Conservation (phyloP, 768 basidiomycete genomes). For the Tylopilus rubrobrunneus region DNA sequence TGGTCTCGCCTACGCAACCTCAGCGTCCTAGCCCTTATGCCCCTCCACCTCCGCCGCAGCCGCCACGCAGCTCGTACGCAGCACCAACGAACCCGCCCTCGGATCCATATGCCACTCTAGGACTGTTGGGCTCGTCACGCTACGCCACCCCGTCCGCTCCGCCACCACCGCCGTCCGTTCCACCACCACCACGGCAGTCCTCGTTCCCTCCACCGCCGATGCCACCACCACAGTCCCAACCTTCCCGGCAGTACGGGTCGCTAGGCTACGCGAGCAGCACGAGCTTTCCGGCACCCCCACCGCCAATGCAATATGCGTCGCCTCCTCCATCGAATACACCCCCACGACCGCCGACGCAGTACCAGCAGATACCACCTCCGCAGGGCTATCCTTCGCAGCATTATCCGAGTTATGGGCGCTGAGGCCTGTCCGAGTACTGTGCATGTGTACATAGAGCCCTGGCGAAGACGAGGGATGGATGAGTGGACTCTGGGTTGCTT, state of each 20-base stretch:
- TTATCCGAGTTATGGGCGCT: constrained; percentile 32
- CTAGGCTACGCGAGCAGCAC: constrained; percentile 13
- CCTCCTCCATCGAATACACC: constrained; percentile 12
- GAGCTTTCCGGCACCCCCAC: constrained; percentile 27
- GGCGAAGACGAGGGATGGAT: too few species aligned
- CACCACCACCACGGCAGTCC: constrained; percentile 22
- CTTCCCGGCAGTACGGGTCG: constrained; percentile 17
- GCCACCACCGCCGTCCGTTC: constrained; percentile 18
- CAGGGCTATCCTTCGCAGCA: constrained; percentile 27
- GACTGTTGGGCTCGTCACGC: constrained; percentile 24
- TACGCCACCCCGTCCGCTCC: constrained; percentile 11
- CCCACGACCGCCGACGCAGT: constrained; percentile 21
- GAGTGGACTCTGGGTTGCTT: too few species aligned
- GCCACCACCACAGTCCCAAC: constrained; percentile 18
- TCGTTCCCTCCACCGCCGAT: constrained; percentile 16
- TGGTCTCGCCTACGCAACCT: constrained; percentile 14
- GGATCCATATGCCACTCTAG: constrained; percentile 37
- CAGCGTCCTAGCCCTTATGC: constrained; percentile 21
- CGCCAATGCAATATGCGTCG: constrained; percentile 24
- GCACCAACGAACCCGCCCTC: constrained; percentile 17
- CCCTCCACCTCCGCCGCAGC: constrained; percentile 24
- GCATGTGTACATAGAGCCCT: too few species aligned
- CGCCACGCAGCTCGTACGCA: constrained; percentile 24
- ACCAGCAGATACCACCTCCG: constrained; percentile 29
- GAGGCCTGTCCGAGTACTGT: too few species aligned